Conservation (phyloP, 2,329 filamentous ascomycete genomes). For the Leptographium lundbergii region DNA sequence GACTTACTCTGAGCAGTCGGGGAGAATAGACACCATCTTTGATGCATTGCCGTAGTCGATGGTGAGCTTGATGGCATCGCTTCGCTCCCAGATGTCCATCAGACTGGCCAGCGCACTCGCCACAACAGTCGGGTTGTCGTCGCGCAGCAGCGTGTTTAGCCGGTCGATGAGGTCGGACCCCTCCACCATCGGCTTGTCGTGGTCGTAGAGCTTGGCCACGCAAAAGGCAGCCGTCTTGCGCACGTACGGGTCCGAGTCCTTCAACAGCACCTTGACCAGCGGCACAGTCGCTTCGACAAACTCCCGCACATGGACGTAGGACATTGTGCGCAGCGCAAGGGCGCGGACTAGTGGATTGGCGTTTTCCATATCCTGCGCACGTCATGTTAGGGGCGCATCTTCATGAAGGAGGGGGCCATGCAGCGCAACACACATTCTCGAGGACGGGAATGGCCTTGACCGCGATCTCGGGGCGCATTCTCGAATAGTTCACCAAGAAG, state of each 20-base stretch:
- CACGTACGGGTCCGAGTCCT: constrained; percentile 86
- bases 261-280: constrained; percentile 69
- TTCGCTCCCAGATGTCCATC: constrained; percentile 98
- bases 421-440: constrained; percentile 46
- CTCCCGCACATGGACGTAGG: constrained; percentile 91
- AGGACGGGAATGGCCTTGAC: constrained; percentile 84
- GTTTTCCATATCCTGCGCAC: constrained; percentile 74
- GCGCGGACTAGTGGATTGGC: constrained; percentile 85
- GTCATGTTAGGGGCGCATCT: background rate
- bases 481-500: constrained; percentile 92
- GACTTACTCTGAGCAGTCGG: constrained; percentile 90
- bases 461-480: constrained; percentile 87
- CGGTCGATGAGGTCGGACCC: constrained; percentile 82
- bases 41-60: constrained; percentile 97
- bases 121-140: constrained; percentile 95
- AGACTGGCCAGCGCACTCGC: constrained; percentile 82
- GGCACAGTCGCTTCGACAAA: constrained; percentile 86
- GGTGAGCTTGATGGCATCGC: constrained; percentile 92
- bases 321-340: constrained; percentile 85
- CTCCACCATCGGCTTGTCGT: constrained; percentile 84
- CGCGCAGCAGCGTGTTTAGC: constrained; percentile 77
- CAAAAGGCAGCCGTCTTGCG: constrained; percentile 94
- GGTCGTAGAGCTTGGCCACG: constrained; percentile 95
- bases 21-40: constrained; percentile 92
- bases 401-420: background rate